Conservation (phyloP, 2,329 filamentous ascomycete genomes). For the Ophiostoma ulmi region DNA sequence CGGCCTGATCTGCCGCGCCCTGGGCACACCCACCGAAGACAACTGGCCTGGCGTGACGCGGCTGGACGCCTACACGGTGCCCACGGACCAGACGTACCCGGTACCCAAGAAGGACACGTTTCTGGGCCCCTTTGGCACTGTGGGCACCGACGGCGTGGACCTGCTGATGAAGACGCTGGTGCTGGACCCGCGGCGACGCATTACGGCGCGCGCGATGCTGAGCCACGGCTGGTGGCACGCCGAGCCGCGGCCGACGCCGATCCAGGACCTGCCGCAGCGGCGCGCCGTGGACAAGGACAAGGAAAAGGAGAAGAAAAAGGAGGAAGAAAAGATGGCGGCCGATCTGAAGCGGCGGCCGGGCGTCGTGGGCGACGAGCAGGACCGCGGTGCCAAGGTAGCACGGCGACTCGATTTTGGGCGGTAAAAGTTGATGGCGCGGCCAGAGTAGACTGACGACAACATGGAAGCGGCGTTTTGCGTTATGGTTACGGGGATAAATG, state of each 20-base stretch:
- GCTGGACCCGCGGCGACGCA: conserved; percentile 80
- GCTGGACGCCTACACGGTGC: conserved; percentile 73
- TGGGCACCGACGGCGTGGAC: conserved; percentile 79
- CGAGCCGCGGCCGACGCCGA: conserved; percentile 76
- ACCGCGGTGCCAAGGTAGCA: conserved; percentile 68
- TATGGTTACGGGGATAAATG: background rate
- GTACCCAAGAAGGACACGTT: conserved; percentile 67
- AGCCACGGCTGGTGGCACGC: conserved; percentile 80
- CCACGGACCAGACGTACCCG: conserved; percentile 48
- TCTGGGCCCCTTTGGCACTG: conserved; percentile 68
- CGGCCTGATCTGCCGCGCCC: conserved; percentile 71
- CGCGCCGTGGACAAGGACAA: conserved; percentile 62
- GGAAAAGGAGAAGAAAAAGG: conserved; percentile 38
- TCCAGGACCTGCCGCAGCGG: conserved; percentile 70
- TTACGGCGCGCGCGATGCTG: conserved; percentile 71
- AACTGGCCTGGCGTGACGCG: conserved; percentile 90
- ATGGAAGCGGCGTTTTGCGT: background rate
- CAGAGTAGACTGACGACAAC: background rate
- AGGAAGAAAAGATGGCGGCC: conserved; percentile 53
- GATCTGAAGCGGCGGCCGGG: conserved; percentile 70
- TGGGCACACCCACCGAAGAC: conserved; percentile 88
- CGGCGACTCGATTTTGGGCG: conserved; percentile 73
- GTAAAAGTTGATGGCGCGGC: conserved; percentile 20
- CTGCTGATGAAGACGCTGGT: conserved; percentile 78
- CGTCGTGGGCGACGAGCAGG: conserved; percentile 57